Conservation (phyloP, 768 basidiomycete genomes). For the Leccinellum rugosiceps region DNA sequence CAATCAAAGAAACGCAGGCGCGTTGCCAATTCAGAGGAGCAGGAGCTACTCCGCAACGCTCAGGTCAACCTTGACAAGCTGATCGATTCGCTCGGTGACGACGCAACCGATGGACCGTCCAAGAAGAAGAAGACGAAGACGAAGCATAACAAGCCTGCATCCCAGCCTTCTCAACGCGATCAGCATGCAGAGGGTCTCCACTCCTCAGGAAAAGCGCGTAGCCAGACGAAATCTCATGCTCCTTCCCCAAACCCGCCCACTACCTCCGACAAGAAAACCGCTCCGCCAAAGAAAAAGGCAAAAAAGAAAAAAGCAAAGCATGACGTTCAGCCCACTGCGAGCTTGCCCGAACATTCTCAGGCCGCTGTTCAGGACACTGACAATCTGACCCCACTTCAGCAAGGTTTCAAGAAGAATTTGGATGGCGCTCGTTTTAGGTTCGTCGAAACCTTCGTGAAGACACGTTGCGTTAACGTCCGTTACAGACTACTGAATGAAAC, state of each 20-base stretch:
- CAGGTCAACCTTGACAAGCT: constrained; percentile 61
- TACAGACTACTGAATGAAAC: constrained; percentile 86
- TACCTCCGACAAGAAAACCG: not conserved
- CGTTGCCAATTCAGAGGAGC: constrained; percentile 37
- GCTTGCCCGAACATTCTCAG: constrained; percentile 14
- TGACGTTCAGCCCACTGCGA: constrained; percentile 18
- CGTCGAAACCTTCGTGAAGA: not conserved
- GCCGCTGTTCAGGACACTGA: constrained; percentile 10
- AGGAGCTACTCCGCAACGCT: constrained; percentile 35
- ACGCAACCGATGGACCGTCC: constrained; percentile 25
- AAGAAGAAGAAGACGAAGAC: constrained; percentile 16
- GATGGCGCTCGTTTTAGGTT: constrained; percentile 89
- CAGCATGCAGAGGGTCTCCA: constrained; percentile 1
- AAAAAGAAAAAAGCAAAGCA: constrained; percentile 20
- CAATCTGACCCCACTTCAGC: constrained; percentile 69
- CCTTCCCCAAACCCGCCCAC: constrained; percentile 10
- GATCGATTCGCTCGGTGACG: constrained; percentile 44
- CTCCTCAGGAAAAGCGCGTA: constrained; percentile 1
- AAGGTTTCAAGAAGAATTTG: constrained; percentile 71
- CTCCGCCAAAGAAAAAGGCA: constrained; percentile 11
- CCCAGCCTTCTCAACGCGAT: constrained; percentile 5
- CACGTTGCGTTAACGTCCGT: constrained; percentile 5
- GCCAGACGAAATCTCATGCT: constrained; percentile 8
- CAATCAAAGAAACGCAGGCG: constrained; percentile 50
- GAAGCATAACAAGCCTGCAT: not conserved